Conservation (phyloP, 1,139 yeast species). For the Kurtzmaniella quercitrusa region DNA sequence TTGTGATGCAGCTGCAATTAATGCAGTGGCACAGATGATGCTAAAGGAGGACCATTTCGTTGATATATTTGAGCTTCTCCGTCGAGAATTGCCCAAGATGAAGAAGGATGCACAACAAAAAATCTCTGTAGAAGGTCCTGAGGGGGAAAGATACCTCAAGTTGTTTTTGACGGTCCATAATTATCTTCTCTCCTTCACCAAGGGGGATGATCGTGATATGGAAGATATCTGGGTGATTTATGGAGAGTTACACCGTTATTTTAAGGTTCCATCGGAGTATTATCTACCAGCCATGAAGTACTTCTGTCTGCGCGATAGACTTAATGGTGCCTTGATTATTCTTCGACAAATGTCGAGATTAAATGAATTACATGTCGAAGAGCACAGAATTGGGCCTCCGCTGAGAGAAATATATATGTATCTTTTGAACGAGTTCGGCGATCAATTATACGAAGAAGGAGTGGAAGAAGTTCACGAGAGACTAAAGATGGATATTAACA, state of each 20-base stretch:
- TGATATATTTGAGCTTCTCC: conserved; percentile 56
- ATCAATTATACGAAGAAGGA: conserved; percentile 60
- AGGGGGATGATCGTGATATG: conserved; percentile 27
- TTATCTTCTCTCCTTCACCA: conserved; percentile 39
- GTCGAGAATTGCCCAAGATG: conserved; percentile 54
- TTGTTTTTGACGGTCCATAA: conserved; percentile 40
- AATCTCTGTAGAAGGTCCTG: conserved; percentile 24
- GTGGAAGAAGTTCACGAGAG: conserved; percentile 62
- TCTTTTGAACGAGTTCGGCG: conserved; percentile 61
- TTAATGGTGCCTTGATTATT: conserved; percentile 61
- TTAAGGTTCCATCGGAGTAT: conserved; percentile 55
- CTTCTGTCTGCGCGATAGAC: conserved; percentile 54
- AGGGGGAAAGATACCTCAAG: conserved; percentile 23
- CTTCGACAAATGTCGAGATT: conserved; percentile 61
- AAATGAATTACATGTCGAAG: conserved; percentile 50
- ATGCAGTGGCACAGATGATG: conserved; percentile 43
- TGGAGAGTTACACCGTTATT: conserved; percentile 54
- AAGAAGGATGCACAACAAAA: conserved; percentile 27
- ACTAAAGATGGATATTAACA: conserved; percentile 59
- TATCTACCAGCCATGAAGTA: conserved; percentile 59
- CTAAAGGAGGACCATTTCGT: conserved; percentile 47
- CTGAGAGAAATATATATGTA: conserved; percentile 64
- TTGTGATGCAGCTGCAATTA: conserved; percentile 39
- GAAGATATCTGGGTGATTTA: conserved; percentile 65
- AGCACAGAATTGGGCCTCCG: conserved; percentile 43